These are phyloP conservation scores for Fraxinus pennsylvanica DNA, from an alignment of 257 asterid genomes.

Conservation along the genomic window DNA sequence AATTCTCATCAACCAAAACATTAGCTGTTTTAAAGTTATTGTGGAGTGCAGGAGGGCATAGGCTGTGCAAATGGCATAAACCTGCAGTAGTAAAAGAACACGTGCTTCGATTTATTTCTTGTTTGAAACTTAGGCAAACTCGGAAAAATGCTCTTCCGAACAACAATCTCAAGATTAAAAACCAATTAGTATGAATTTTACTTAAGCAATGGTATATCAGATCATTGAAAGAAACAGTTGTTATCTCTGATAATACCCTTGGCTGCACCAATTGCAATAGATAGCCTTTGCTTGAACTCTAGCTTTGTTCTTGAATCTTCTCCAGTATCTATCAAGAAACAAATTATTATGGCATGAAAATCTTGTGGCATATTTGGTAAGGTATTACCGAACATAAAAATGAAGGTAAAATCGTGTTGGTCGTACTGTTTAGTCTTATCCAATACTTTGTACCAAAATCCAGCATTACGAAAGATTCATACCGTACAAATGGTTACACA, in stretches of 20 bases:
- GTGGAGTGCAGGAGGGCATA: constrained; percentile 55
- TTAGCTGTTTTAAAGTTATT: constrained; percentile 63
- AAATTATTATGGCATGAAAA: background rate
- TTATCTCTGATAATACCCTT: constrained; percentile 46
- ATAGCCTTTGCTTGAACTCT: constrained; percentile 51
- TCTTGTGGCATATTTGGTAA: no score
- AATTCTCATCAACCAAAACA: constrained; percentile 78
- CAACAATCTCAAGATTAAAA: background rate
- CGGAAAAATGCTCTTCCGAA: background rate
- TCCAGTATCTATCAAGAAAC: background rate
- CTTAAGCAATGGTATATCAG: background rate
- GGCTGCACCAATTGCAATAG: constrained; percentile 74
- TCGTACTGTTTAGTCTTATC: background rate
- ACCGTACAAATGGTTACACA: constrained; percentile 70
- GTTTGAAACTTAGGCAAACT: constrained; percentile 3
- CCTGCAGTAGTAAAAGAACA: constrained; percentile 41
- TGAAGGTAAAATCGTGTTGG: background rate
- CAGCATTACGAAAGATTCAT: background rate
- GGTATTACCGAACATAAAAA: no score
- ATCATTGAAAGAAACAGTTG: background rate
- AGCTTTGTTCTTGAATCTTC: no score
- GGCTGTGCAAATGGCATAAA: constrained; percentile 60
- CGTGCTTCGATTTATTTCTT: background rate
- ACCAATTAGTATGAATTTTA: background rate
- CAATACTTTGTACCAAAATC: background rate